These are phyloP conservation scores for Rhizopus stolonifer DNA, from an alignment of 371 early-diverging fungal genomes.

Conservation along the genomic window DNA sequence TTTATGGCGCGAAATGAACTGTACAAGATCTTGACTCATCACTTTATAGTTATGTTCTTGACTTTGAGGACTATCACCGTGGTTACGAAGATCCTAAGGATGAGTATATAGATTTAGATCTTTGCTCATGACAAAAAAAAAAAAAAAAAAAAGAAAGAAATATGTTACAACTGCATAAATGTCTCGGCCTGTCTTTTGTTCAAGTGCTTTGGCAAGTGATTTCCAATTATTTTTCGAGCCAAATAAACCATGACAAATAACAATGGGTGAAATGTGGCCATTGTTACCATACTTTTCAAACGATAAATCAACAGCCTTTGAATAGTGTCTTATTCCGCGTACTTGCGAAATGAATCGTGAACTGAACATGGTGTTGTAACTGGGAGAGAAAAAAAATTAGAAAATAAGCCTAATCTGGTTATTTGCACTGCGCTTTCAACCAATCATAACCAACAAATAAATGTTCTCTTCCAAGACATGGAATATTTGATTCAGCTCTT, in stretches of 20 bases:
- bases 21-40: conserved; percentile 79
- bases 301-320: conserved; percentile 20
- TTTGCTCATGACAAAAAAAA: too few relatives aligned
- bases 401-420: background rate
- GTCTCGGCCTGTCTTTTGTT: conserved; percentile 54
- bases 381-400: background rate
- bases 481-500: too few relatives aligned
- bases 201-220: conserved; percentile 76
- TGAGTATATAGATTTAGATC: too few relatives aligned
- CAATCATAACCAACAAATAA: too few relatives aligned
- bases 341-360: background rate
- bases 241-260: conserved; percentile 88
- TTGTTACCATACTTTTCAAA: conserved; percentile 26
- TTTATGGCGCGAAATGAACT: conserved; percentile 60
- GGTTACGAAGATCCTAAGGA: conserved; percentile 85
- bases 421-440: too few relatives aligned
- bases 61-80: conserved; percentile 86
- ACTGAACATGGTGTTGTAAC: background rate
- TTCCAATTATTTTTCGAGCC: conserved; percentile 95
- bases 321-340: background rate
- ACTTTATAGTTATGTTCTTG: conserved; percentile 65
- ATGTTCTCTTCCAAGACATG: too few relatives aligned
- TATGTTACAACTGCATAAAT: conserved; percentile 62
- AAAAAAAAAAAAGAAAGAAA: background rate
- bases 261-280: conserved; percentile 42